Base-by-base conservation (phyloP, 306 rosid species). In the Quercus robur region DNA sequence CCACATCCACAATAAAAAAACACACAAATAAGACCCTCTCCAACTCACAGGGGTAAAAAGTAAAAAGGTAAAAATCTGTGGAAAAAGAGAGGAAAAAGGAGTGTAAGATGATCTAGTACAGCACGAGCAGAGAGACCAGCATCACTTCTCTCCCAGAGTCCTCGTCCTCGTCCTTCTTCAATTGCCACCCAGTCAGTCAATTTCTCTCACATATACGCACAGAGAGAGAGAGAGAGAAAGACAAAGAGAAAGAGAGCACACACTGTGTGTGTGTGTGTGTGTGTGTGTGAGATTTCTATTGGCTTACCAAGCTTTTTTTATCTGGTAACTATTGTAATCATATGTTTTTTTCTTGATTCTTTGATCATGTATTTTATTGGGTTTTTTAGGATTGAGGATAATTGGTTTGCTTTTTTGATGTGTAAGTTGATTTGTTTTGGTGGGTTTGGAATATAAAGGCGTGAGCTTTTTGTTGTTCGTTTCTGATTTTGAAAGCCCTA, bases 401-500 rank as follows among this genome's bases (percentile, higher is more conserved):
- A 9, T 8, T 71, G 73, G 71, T 74, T 64, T 35, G 54, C 52
- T n/a, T 20, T 20, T 25, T 38, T 30, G n/a, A 8, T 17, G 58
- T 30, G 1, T 62, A 20, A 23, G 59, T 1, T 25, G 54, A 1
- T 78, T 79, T 73, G 6, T 28, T 15, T 35, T 28, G 33, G 70
- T 56, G 15, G 26, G 58, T 75, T 52, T 25, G 20, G 77, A 58
- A 68, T 68, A 35, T 17, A 17, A 72, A 77, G 20, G 71, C 69
- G 18, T 31, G 75, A 71, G 64, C 19, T 49, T 80, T 3, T 57
- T 75, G 5, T 64, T 33, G 15, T 28, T 35, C 3, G 14, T 71
- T 70, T 11, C 35, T 62, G 31, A 49, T 61, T 46, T 52, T 2
- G 5, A 12, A 82, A 81, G 74, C 33, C 74, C 81, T 77, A 52